Evolutionary conservation across 495 filamentous ascomycete genomes (phyloP), one percentile per base, ranked within the genome.

Genomic region (Podospora pseudoanserina): DNA sequence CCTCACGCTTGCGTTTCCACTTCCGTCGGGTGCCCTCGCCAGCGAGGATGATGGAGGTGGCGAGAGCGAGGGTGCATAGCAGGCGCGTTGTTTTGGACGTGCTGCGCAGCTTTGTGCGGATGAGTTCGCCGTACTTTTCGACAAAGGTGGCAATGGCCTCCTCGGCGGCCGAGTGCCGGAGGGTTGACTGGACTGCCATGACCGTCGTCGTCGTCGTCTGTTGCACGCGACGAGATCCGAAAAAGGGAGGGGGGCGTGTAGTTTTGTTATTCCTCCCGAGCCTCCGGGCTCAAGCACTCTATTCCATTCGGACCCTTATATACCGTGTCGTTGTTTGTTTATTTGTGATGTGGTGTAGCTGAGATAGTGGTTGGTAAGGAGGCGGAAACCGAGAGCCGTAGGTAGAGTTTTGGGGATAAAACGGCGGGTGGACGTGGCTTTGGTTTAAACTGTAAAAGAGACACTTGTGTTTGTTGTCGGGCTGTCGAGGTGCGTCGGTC

Each of bases 171-270:
- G 85, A 83, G 68, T 82, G 82, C 63, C 88, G 89, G 65, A 97
- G 85, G 9, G 91, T 96, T 32, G 93, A 97, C 80, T 96, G 93
- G 70, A 85, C 87, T 63, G 93, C 92, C 93, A 97, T 97, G 54
- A 23, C 26, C 16, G 30, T 27, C 23, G 18, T 49, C 39, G 39
- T 49, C 39, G 39, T 49, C 20, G 28, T 34, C 54, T 2, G 34
- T 34, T 20, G 20, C 13, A 34, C 32, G 5, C 5, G 66, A 44
- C 60, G 27, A 16, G 34, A 54, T 34, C 19, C 58, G 66, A 59
- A 34, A 20, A 20, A 23, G 23, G 23, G 23, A 23, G 23, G 23
- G 61, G 9, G 39, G 39, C 39, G 39, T 60, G 26, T 26, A 39
- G 30, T 34, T 30, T n/a, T 61, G 58, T 59, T 55, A 44, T 61